Percentiles rank a stretch among this genome's conserved stretches.
These are phyloP conservation scores for Hypoxylon subgilvum DNA, from an alignment of 495 filamentous ascomycete species.

Conservation along the genomic window DNA sequence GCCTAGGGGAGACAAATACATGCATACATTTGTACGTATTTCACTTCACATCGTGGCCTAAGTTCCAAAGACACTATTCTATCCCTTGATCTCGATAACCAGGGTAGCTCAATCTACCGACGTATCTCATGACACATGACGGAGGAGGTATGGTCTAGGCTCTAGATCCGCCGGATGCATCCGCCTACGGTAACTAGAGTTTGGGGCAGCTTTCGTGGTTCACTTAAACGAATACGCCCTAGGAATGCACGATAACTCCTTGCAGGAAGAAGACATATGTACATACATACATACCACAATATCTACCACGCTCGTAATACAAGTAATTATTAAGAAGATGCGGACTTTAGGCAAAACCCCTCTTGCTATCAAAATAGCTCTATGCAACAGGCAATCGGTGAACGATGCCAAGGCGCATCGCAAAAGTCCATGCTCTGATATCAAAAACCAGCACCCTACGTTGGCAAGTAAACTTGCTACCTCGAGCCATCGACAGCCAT, in stretches of 20 bases:
- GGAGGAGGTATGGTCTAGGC: slow-evolving; percentile 31
- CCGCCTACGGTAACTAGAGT: slow-evolving; percentile 10
- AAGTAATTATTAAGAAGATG: slow-evolving; percentile 13
- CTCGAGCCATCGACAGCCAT: background rate
- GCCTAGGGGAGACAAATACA: slow-evolving; percentile 1
- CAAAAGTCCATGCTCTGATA: slow-evolving; percentile 13
- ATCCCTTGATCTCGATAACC: background rate
- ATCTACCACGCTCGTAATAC: slow-evolving; percentile 23
- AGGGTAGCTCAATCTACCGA: background rate
- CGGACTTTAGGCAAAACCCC: slow-evolving; percentile 25
- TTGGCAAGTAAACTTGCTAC: slow-evolving; percentile 7
- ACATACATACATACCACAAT: no score
- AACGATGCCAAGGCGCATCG: slow-evolving; percentile 16
- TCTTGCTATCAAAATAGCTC: slow-evolving; percentile 14
- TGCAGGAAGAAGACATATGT: slow-evolving; percentile 25
- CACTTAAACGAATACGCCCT: slow-evolving; percentile 17
- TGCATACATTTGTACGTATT: no score
- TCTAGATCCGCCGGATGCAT: slow-evolving; percentile 9
- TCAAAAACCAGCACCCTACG: slow-evolving; percentile 23
- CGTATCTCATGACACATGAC: slow-evolving; percentile 32
- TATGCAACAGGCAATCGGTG: slow-evolving; percentile 21
- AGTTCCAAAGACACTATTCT: background rate
- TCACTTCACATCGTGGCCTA: slow-evolving; percentile 1
- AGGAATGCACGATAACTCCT: slow-evolving; percentile 30
- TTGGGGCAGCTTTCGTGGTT: slow-evolving; percentile 17